Evolutionary conservation across 148 eudicot species (phyloP), one percentile per base, ranked within the genome.

Genomic region (Amaranthus cruentus): DNA sequence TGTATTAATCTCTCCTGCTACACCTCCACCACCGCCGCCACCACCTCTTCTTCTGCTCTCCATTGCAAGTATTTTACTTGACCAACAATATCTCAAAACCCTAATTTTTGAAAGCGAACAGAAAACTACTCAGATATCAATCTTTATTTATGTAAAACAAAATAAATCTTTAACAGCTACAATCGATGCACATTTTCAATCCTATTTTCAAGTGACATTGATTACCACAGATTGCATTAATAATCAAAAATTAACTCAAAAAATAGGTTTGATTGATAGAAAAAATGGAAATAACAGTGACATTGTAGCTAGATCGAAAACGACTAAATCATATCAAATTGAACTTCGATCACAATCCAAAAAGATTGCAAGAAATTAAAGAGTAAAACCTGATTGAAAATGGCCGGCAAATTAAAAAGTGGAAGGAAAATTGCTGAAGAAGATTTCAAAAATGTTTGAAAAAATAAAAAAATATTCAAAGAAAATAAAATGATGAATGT

Each of bases 31-130:
- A 2, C 62, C 62, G 8, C 60, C 60, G 18, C 60, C 60, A 47
- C 88, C 73, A 15, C 82, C 88, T 68, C 79, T 71, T 73, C 80
- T 73, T 83, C 84, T 48, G 84, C 88, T 81, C 86, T 89, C 80
- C 89, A 88, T 77, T 68, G 79, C 87, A 88, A 84, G 15, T 42
- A 7, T 3, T 43, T 48, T 12, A 80, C 79, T 70, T 28, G 38
- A 28, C 70, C 51, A 50, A 28, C 49, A 69, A 79, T 18, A 55
- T 47, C 51, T 46, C 68, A 48, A 47, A 9, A 54, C 58, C 69
- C 51, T 55, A 65, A 72, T 28, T 70, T 12, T 47, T 44, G 28
- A 75, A 57, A 14, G 3, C 70, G 53, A 73, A 55, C 53, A 74
- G 8, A 73, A 57, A 13, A 55, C 38, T 49, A 46, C 59, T 71